Base-by-base conservation (phyloP, 805 yeast genomes). In the Torulaspora delbrueckii region DNA sequence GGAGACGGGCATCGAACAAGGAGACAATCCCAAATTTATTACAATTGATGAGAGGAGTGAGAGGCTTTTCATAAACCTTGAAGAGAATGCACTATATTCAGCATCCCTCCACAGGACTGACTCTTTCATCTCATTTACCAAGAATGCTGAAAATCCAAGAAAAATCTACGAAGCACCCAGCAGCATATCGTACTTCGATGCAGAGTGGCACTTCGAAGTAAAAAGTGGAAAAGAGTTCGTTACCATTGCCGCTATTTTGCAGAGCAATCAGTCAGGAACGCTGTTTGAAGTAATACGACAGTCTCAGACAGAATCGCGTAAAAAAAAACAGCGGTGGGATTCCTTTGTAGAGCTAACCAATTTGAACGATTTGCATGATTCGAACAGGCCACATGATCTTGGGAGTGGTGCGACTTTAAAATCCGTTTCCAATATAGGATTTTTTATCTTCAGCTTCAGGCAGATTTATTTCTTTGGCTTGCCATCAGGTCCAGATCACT, bases 361-460 rank as follows among this genome's bases (percentile, higher is more conserved):
- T 7, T 36, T 47, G 28, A 42, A 27, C 13, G 7, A 33, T 27
- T 27, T 32, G 22, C 28, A 14, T 18, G 19, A 5, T 5, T 3
- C 38, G 7, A n/a, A 4, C 14, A 5, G 5, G n/a, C 22, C 36
- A 14, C 18, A n/a, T 3, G 28, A n/a, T 23, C 8, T 6, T 8
- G 7, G 3, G 8, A n/a, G 24, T 16, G 31, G 38, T n/a, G 44
- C 42, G 19, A 18, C 48, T 9, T 39, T 57, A 23, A 47, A 44
- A 25, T 41, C 58, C 8, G 46, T 57, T 12, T 33, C 53, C 14
- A 53, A 55, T 40, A 41, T 58, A 9, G 65, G 65, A 3, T 45
- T 57, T 23, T 46, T 57, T 25, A 26, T 59, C 3, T 45, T 59
- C 26, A 45, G 53, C 1, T 37, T 52, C 4, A n/a, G 16, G 6